Percentiles rank a stretch among this genome's conserved stretches.
phyloP scores from a whole-genome alignment of 148 eudicot species.

The Rhododendron henanense region DNA sequence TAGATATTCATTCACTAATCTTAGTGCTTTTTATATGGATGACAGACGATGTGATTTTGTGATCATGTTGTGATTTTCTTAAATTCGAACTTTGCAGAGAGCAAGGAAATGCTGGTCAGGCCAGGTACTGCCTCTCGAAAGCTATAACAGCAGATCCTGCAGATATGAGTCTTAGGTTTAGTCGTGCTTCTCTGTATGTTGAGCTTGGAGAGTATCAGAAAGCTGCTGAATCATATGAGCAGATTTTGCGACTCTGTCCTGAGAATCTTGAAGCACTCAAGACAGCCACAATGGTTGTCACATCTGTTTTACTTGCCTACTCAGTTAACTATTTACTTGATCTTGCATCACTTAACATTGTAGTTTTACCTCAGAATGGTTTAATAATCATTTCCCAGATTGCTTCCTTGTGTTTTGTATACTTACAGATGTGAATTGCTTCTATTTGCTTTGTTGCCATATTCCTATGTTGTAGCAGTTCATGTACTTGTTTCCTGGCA shows the following conservation, averaged over 20 bases:
- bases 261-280: conserved; percentile 59
- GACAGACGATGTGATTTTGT: background rate
- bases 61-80: background rate
- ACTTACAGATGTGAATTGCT: background rate
- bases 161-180: conserved; percentile 54
- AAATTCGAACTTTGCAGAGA: conserved; percentile 47
- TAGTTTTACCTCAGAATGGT: background rate
- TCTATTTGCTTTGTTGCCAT: background rate
- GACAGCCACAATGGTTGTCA: conserved; percentile 56
- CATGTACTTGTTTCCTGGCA: background rate
- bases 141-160: conserved; percentile 82
- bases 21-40: background rate
- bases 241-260: conserved; percentile 51
- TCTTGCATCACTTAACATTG: background rate
- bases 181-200: conserved; percentile 58
- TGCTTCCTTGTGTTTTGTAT: background rate
- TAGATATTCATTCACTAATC: background rate
- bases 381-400: background rate
- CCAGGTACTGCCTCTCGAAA: conserved; percentile 69
- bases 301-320: conserved; percentile 1
- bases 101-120: conserved; percentile 58
- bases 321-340: conserved; percentile 1
- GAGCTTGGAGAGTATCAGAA: conserved; percentile 53
- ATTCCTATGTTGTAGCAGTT: background rate
- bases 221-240: conserved; percentile 89